phyloP scores from a whole-genome alignment of 169 alveolate species.

The Babesia divergens region DNA sequence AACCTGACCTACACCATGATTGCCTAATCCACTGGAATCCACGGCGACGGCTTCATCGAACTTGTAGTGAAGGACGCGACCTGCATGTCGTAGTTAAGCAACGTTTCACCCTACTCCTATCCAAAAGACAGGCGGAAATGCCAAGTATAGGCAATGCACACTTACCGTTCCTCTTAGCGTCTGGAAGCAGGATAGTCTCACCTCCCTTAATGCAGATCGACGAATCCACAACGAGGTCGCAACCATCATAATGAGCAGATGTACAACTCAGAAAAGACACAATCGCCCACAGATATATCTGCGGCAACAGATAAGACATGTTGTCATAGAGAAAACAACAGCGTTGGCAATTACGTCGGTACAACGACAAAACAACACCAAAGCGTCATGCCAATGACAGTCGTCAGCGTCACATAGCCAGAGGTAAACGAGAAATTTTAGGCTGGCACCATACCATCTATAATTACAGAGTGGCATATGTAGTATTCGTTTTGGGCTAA shows the following conservation, averaged over 20 bases:
- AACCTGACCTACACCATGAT: conserved; percentile 80
- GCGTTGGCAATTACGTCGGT: too few relatives aligned
- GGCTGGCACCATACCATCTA: too few relatives aligned
- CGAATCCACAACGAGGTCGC: conserved; percentile 74
- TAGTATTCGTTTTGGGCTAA: too few relatives aligned
- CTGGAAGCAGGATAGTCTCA: conserved; percentile 67
- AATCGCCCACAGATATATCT: neutral
- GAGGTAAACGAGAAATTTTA: too few relatives aligned
- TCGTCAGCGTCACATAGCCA: too few relatives aligned
- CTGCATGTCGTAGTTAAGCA: conserved; percentile 41
- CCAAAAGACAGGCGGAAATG: neutral
- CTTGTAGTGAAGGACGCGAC: conserved; percentile 74
- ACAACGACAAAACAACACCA: too few relatives aligned
- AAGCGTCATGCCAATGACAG: too few relatives aligned
- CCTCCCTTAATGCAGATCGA: conserved; percentile 72
- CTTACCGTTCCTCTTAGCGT: conserved; percentile 68
- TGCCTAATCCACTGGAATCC: conserved; percentile 81
- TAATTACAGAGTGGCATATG: too few relatives aligned
- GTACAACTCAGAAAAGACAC: neutral
- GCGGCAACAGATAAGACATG: too few relatives aligned
- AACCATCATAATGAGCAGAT: conserved; percentile 42
- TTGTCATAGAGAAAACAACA: too few relatives aligned
- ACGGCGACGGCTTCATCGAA: conserved; percentile 79
- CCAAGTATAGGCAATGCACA: neutral
- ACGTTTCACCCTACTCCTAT: neutral